Evolutionary conservation across 495 filamentous ascomycete genomes (phyloP), one percentile per base, ranked within the genome.

Genomic region (Barbatosphaeria neglecta): DNA sequence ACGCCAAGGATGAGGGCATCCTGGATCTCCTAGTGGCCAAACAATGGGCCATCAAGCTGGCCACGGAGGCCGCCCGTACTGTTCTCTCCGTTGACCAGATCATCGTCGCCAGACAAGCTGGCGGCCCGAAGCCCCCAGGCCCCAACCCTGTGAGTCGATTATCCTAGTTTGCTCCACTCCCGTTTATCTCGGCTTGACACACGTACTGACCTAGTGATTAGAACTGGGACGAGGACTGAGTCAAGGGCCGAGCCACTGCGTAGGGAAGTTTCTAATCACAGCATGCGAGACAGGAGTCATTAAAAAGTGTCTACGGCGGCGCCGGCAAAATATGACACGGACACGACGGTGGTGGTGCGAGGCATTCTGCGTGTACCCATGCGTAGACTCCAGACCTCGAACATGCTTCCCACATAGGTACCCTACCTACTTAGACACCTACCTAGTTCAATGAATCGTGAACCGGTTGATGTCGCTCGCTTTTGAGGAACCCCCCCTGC

Each of bases 81-180:
- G 85, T 99, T 31, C 73, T 99, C 50, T 90, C 89, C 31, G 93
- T 99, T 15, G 93, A 99, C 68, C 93, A 99, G 70, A 97, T 99
- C 56, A 99, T 99, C 59, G 93, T 99, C 41, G 89, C 93, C 43
- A 81, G 90, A 65, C 90, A 96, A 68, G 93, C 93, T 20, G 93
- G 93, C 58, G 93, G 93, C 28, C 93, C 93, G 24, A 99, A 99
- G 72, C 87, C 88, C 24, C 92, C 93, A 11, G 87, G 84, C 16
- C 89, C 87, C 40, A 95, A 95, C 72, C 78, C 88, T 22, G 63
- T 66, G 48, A 55, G 63, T 60, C 22, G 28, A n/a, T 39, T 16
- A 19, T 31, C 17, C 11, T 16, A 15, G 13, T 15, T 35, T n/a
- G 2, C n/a, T 24, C 0, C 3, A 6, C 28, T 13, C 31, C 6